phyloP scores from a whole-genome alignment of 2,329 filamentous ascomycete species.

The Diatrype stigma region DNA sequence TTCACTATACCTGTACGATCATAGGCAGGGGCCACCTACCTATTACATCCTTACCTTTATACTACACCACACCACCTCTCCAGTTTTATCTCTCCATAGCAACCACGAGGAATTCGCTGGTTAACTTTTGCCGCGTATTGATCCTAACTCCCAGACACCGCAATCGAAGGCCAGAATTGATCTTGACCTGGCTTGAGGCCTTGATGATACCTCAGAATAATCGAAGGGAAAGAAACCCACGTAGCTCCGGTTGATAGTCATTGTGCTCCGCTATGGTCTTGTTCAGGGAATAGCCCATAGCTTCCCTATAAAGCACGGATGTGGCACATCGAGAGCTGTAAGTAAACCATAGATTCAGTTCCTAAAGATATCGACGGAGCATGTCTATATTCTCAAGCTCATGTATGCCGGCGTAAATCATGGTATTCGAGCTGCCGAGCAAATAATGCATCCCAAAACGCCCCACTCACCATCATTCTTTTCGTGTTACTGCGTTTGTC shows the following conservation, averaged over 20 bases:
- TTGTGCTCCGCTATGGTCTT: slow-evolving; percentile 25
- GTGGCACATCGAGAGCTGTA: slow-evolving; percentile 32
- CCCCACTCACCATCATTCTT: slow-evolving; percentile 25
- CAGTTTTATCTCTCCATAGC: no score
- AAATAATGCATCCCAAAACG: slow-evolving; percentile 32
- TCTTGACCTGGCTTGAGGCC: no score
- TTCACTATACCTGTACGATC: no score
- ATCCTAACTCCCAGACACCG: no score
- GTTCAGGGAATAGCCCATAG: slow-evolving; percentile 24
- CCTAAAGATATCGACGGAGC: slow-evolving; percentile 23
- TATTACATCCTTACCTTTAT: no score
- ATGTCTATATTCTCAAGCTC: slow-evolving; percentile 29
- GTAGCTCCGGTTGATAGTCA: slow-evolving; percentile 18
- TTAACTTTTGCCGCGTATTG: no score
- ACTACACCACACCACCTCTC: no score
- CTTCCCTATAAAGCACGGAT: slow-evolving; percentile 30
- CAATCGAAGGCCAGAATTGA: no score
- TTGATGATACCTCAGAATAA: no score
- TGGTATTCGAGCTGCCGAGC: slow-evolving; percentile 26
- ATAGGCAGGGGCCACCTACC: no score
- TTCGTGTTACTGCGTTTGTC: slow-evolving; percentile 16
- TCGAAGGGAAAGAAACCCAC: slow-evolving; percentile 10
- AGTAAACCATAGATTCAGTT: slow-evolving; percentile 27
- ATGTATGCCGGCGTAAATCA: slow-evolving; percentile 25
- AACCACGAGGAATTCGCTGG: no score